These are phyloP conservation scores for Zhuliangozyma parablackwelliae DNA, from an alignment of 1,139 yeast species.

Conservation along the genomic window DNA sequence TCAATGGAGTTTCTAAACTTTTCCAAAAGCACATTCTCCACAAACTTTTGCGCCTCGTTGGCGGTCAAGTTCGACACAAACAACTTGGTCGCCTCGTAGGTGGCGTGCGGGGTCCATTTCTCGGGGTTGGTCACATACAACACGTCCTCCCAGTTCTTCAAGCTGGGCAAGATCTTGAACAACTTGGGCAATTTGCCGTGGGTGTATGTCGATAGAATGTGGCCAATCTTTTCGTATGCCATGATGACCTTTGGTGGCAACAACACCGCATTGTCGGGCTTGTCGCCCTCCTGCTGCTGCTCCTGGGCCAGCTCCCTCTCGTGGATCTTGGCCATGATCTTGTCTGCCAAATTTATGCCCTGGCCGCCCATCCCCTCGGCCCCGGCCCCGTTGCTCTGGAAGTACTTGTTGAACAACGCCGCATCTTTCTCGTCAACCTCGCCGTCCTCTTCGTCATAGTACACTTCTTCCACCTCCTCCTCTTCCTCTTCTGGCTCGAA, in stretches of 20 bases:
- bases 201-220: slow-evolving; percentile 81
- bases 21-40: slow-evolving; percentile 71
- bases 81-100: slow-evolving; percentile 89
- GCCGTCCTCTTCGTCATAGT: slow-evolving; percentile 47
- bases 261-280: slow-evolving; percentile 54
- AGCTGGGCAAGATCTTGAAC: slow-evolving; percentile 88
- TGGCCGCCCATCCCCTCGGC: slow-evolving; percentile 24
- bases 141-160: slow-evolving; percentile 93
- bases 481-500: slow-evolving; percentile 46
- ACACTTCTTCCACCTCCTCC: slow-evolving; percentile 42
- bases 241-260: slow-evolving; percentile 94
- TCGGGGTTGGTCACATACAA: slow-evolving; percentile 89
- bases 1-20: slow-evolving; percentile 82
- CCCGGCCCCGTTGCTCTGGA: slow-evolving; percentile 32
- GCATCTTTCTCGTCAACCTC: slow-evolving; percentile 70
- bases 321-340: slow-evolving; percentile 82
- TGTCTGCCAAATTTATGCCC: slow-evolving; percentile 77
- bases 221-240: slow-evolving; percentile 90
- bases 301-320: slow-evolving; percentile 53
- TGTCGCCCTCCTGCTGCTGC: slow-evolving; percentile 13
- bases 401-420: slow-evolving; percentile 63
- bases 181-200: slow-evolving; percentile 95
- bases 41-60: slow-evolving; percentile 81
- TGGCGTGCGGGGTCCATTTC: slow-evolving; percentile 94
- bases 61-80: slow-evolving; percentile 89